A percentile compares a stretch with the other conserved stretches of the same genome.
Conservation (phyloP, 1,284 basidiomycete genomes). For the Schizophyllum commune region DNA sequence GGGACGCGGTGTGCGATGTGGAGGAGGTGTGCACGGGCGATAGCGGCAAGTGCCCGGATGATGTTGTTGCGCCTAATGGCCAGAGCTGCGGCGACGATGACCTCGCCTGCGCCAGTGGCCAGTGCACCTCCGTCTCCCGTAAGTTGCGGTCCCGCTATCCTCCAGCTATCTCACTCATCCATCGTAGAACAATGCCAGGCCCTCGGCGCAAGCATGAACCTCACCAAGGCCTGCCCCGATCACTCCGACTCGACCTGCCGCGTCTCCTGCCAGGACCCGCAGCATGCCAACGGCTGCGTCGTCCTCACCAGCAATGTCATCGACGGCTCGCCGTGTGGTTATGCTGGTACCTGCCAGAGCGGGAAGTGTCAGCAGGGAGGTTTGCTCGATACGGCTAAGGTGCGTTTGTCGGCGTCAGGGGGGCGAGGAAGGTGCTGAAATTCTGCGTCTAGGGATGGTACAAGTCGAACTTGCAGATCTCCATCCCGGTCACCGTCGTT, state of each 20-base stretch:
- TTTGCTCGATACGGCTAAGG: slow-evolving; percentile 58
- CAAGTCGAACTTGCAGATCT: slow-evolving; percentile 68
- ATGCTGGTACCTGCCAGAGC: slow-evolving; percentile 62
- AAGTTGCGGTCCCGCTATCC: slow-evolving; percentile 22
- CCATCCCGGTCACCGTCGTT: slow-evolving; percentile 75
- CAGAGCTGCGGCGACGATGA: slow-evolving; percentile 57
- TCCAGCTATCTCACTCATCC: slow-evolving; percentile 8
- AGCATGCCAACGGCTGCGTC: slow-evolving; percentile 56
- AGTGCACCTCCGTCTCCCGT: slow-evolving; percentile 74
- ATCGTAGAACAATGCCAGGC: slow-evolving; percentile 68
- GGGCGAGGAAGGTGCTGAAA: neutral
- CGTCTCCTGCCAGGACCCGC: slow-evolving; percentile 77
- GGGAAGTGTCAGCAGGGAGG: slow-evolving; percentile 63
- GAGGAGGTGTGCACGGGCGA: slow-evolving; percentile 78
- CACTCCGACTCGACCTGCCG: slow-evolving; percentile 63
- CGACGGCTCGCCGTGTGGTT: slow-evolving; percentile 85
- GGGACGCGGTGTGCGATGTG: slow-evolving; percentile 66
- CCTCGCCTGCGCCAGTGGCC: slow-evolving; percentile 73
- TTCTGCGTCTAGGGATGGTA: slow-evolving; percentile 52
- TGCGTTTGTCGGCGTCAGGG: slow-evolving; percentile 13
- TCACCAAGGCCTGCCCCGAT: slow-evolving; percentile 61
- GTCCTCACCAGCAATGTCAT: slow-evolving; percentile 69
- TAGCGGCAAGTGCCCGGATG: slow-evolving; percentile 66
- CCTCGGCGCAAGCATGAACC: slow-evolving; percentile 62
- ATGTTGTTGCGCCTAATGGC: slow-evolving; percentile 62